phyloP scores from a whole-genome alignment of 495 filamentous ascomycete species.

The Podospora bellae-mahoneyi region DNA sequence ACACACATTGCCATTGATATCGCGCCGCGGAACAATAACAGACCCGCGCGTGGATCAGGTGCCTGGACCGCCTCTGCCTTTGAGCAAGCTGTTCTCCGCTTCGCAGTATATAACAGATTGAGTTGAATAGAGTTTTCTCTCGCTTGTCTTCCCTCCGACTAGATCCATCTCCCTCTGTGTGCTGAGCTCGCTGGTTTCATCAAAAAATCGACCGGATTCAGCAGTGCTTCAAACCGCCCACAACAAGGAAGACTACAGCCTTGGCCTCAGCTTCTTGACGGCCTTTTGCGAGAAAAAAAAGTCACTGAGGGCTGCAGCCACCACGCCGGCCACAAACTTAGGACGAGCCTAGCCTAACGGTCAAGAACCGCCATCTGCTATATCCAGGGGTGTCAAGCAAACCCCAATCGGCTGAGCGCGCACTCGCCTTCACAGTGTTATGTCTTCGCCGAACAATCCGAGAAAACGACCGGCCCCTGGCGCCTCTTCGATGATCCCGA shows the following conservation, averaged over 20 bases:
- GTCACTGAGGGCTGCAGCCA: neutral
- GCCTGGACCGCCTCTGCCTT: neutral
- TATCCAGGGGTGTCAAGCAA: slow-evolving; percentile 8
- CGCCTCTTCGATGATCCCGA: slow-evolving; percentile 54
- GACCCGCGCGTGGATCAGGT: neutral
- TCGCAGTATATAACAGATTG: neutral
- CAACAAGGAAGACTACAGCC: neutral
- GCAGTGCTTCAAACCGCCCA: neutral
- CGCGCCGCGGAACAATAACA: neutral
- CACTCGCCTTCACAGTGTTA: slow-evolving; percentile 35
- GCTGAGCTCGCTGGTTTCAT: neutral
- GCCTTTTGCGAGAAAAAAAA: neutral
- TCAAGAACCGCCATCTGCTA: slow-evolving; percentile 1
- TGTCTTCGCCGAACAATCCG: slow-evolving; percentile 48
- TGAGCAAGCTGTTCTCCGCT: neutral
- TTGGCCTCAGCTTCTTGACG: neutral
- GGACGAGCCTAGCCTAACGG: neutral
- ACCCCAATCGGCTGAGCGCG: slow-evolving; percentile 18
- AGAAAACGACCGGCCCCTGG: slow-evolving; percentile 77
- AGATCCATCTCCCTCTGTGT: neutral
- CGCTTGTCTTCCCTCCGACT: neutral
- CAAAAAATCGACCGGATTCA: neutral
- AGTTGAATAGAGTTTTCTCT: neutral
- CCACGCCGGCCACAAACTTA: neutral
- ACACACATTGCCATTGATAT: neutral